These are phyloP conservation scores for Xylariaceae sp. DNA, from an alignment of 2,329 filamentous ascomycete species.

Conservation along the genomic window DNA sequence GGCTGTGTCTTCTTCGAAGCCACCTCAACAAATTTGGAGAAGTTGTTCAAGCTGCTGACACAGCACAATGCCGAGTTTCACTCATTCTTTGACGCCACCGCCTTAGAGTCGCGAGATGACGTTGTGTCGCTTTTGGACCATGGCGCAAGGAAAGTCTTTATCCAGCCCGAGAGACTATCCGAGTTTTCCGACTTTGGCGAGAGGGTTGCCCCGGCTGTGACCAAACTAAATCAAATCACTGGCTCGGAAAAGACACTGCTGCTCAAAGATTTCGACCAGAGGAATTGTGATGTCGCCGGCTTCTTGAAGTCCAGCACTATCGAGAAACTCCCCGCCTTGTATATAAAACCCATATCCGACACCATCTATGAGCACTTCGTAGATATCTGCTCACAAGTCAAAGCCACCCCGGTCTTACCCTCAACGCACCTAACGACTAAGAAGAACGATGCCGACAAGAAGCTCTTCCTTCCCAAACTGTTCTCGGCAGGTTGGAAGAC, in stretches of 20 bases:
- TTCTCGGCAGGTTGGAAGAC: conserved; percentile 73
- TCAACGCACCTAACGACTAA: conserved; percentile 66
- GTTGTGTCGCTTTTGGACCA: conserved; percentile 77
- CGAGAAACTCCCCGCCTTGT: conserved; percentile 45
- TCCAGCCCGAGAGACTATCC: conserved; percentile 64
- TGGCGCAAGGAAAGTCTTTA: conserved; percentile 81
- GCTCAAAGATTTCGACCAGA: conserved; percentile 49
- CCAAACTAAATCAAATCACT: conserved; percentile 40
- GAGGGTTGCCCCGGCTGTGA: conserved; percentile 51
- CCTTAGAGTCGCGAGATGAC: conserved; percentile 65
- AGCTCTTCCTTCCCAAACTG: conserved; percentile 65
- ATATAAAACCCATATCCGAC: conserved; percentile 47
- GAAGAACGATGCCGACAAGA: conserved; percentile 51
- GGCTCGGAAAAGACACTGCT: conserved; percentile 50
- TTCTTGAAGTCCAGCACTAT: conserved; percentile 44
- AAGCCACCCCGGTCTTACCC: conserved; percentile 70
- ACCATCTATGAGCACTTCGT: conserved; percentile 45
- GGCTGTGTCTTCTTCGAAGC: conserved; percentile 57
- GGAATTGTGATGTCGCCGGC: conserved; percentile 35
- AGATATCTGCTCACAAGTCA: conserved; percentile 44
- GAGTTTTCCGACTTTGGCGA: conserved; percentile 53
- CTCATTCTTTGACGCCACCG: conserved; percentile 74
- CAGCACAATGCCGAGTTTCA: conserved; percentile 50
- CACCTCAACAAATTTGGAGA: conserved; percentile 36
- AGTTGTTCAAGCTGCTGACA: conserved; percentile 45